Base-by-base conservation (phyloP, 2,329 filamentous ascomycete species). In the Hymenoscyphus occultus region DNA sequence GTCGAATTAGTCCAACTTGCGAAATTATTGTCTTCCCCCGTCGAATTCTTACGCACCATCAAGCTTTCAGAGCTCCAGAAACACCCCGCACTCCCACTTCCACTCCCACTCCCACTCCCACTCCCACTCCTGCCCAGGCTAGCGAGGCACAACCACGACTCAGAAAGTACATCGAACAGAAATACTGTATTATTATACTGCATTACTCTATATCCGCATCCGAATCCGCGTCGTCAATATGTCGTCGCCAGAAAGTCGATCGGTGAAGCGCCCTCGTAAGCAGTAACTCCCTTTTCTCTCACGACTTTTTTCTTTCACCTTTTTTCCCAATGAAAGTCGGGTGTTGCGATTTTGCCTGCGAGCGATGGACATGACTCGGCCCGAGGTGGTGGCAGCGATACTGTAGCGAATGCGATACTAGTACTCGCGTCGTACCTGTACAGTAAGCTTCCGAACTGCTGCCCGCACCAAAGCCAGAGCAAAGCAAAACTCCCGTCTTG, bases 231-330 rank as follows among this genome's bases (percentile, higher is more conserved):
- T 19, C 45, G 5, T 51, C 45, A n/a, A 14, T 19, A 61, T 61
- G 58, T 64, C 63, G 14, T 64, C 63, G 19, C 64, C 64, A 56
- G 62, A 64, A 60, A 16, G 28, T 10, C 42, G 62, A 62, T 61
- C 60, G 12, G 60, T 61, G 31, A 51, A 51, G 45, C 45, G 45
- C 22, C 45, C 45, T 51, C 45, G 45, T 51, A 10, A 51, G 45
- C 35, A 35, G 35, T 35, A 6, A 35, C 35, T 35, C 35, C 35
- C 9, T 35, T 35, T 35, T 35, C 9, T 35, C 7, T 35, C 35
- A 7, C 35, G 5, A 6, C 2, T 48, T 51, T 12, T 22, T 19
- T 16, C 19, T 12, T 51, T 45, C n/a, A n/a, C 16, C 12, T 51
- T 51, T 51, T 28, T 22, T n/a, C 45, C 45, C 22, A 10, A 12